Evolutionary conservation across 1,139 yeast genomes (phyloP).

Genomic region (Hemisphaericaspora subhashii): DNA sequence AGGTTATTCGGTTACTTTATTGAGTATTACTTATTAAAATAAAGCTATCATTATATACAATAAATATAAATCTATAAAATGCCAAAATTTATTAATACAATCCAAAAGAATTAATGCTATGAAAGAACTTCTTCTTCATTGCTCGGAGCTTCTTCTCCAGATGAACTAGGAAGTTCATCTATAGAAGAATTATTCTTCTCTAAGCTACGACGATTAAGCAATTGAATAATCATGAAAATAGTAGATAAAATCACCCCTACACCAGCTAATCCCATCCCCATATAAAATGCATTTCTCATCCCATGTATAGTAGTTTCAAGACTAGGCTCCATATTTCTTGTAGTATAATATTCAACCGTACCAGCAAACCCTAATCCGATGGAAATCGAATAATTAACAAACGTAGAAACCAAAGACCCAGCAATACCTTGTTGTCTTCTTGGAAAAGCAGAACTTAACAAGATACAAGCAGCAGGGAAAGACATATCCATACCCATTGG

Average conservation of each 20-base stretch:
- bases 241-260: constrained; percentile 37
- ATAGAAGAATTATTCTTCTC: neutral
- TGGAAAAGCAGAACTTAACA: constrained; percentile 53
- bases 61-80: neutral
- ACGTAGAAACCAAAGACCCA: constrained; percentile 61
- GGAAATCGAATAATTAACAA: constrained; percentile 62
- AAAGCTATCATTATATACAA: too few species aligned
- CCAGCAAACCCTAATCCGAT: constrained; percentile 67
- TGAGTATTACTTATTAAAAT: too few species aligned
- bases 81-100: too few species aligned
- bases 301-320: constrained; percentile 32
- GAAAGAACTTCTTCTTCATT: neutral
- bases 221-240: constrained; percentile 17
- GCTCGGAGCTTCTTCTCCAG: neutral
- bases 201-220: constrained; percentile 1
- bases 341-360: constrained; percentile 51
- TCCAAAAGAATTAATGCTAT: neutral
- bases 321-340: constrained; percentile 25
- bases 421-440: constrained; percentile 61
- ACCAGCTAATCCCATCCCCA: constrained; percentile 55
- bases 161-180: neutral
- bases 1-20: neutral
- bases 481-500: constrained; percentile 67
- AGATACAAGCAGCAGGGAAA: constrained; percentile 60
- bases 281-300: constrained; percentile 43